Conservation (phyloP, 2,329 filamentous ascomycete species). For the Aureobasidium sp. region DNA sequence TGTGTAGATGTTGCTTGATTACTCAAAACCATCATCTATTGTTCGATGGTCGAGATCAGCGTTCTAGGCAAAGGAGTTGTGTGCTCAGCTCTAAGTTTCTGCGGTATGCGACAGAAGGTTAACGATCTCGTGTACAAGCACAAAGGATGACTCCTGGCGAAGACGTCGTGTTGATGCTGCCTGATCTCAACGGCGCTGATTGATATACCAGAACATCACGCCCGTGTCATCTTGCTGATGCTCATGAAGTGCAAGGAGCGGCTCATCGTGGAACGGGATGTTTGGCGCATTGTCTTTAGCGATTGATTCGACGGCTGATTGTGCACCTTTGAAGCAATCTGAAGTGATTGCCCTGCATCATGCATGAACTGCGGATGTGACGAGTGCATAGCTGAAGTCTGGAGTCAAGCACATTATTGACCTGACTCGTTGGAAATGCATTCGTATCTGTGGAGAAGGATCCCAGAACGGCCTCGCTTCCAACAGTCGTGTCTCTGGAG, state of each 20-base stretch:
- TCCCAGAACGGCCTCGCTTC: slow-evolving; percentile 1
- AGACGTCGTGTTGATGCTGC: neutral
- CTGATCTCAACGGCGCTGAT: neutral
- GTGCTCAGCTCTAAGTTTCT: neutral
- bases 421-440: slow-evolving; percentile 6
- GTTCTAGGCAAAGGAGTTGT: neutral
- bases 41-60: neutral
- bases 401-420: neutral
- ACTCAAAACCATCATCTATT: too few species aligned
- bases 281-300: neutral
- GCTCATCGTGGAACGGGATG: neutral
- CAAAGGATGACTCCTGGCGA: neutral
- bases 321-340: neutral
- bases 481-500: slow-evolving; percentile 1
- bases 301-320: neutral
- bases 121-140: neutral
- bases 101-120: neutral
- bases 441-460: slow-evolving; percentile 8
- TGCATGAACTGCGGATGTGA: slow-evolving; percentile 11
- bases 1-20: neutral
- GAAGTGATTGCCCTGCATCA: slow-evolving; percentile 4
- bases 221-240: neutral
- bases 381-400: slow-evolving; percentile 1
- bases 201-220: neutral
- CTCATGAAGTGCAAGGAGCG: neutral